Evolutionary conservation across 2,329 filamentous ascomycete species (phyloP).

Genomic region (Ophiostoma novo-ulmi): DNA sequence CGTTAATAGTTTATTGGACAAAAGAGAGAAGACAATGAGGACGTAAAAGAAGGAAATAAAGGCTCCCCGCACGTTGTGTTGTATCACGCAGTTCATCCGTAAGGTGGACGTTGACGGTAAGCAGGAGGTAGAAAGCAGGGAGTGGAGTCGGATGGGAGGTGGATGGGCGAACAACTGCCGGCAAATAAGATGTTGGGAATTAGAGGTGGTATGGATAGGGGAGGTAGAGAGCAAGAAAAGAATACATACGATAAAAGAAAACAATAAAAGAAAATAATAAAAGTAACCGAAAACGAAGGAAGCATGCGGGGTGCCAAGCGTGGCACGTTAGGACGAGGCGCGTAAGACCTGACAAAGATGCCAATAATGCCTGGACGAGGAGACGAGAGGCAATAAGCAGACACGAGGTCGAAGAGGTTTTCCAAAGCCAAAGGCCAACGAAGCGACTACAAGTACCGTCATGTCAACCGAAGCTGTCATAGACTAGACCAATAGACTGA

Average conservation of each 20-base stretch:
- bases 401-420: not conserved
- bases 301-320: conserved; percentile 7
- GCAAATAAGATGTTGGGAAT: conserved; percentile 16
- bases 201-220: not conserved
- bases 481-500: not conserved
- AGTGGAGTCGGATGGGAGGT: not conserved
- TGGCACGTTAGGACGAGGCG: not conserved
- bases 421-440: not conserved
- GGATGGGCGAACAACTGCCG: conserved; percentile 12
- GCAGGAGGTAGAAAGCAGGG: not conserved
- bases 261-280: not conserved
- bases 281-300: not conserved
- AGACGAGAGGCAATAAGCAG: not conserved
- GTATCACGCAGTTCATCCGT: not conserved
- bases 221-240: not conserved
- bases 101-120: not conserved
- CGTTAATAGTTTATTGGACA: not conserved
- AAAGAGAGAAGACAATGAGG: not conserved
- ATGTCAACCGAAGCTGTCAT: not conserved
- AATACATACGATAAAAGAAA: not conserved
- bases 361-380: not conserved
- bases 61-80: not conserved
- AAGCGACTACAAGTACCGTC: not conserved
- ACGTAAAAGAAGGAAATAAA: not conserved
- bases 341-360: conserved; percentile 10